Evolutionary conservation across 1,284 basidiomycete species (phyloP), one percentile per base, ranked within the genome.

Genomic region (Sanghuangporus sanghuang): DNA sequence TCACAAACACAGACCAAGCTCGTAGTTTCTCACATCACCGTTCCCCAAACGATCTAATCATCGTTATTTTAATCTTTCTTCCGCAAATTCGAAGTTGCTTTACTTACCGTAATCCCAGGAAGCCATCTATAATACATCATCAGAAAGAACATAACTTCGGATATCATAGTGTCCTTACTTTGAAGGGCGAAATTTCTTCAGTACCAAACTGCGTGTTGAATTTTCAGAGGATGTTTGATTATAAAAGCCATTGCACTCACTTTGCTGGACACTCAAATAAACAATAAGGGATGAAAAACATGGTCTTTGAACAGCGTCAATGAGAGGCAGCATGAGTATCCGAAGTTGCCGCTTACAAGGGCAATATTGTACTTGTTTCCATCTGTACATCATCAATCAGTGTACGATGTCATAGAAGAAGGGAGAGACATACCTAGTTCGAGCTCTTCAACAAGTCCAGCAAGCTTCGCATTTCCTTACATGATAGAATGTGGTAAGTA

Each of bases 261-360:
- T 86, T 86, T 48, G 84, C 79, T 8, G 84, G 83, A 64, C 81
- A 84, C 76, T 86, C 84, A 65, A 81, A 85, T 2, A 86, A 71
- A 67, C 83, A 85, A 67, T 86, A 86, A 2, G 84, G 83, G 53
- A 89, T 81, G 71, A 87, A 88, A 71, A 81, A 89, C 82, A 86
- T 84, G 0, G 86, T 88, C 86, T 89, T 9, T 23, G 2, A 18
- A 62, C 9, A 46, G 16, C 14, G 14, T 35, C 32, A 48, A 6
- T n/a, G 12, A 49, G 16, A 7, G 11, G 2, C 8, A 49, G 11
- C 18, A 16, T 12, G 16, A 11, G 27, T 16, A 18, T 11, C 21
- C 7, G 36, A 16, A 32, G 18, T 39, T 36, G 21, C 21, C 40
- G 68, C 74, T 9, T 42, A 89, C 87, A 67, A 89, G 72, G 0